Base-by-base conservation (phyloP, 2,329 filamentous ascomycete species). In the Beauveria caledonica region DNA sequence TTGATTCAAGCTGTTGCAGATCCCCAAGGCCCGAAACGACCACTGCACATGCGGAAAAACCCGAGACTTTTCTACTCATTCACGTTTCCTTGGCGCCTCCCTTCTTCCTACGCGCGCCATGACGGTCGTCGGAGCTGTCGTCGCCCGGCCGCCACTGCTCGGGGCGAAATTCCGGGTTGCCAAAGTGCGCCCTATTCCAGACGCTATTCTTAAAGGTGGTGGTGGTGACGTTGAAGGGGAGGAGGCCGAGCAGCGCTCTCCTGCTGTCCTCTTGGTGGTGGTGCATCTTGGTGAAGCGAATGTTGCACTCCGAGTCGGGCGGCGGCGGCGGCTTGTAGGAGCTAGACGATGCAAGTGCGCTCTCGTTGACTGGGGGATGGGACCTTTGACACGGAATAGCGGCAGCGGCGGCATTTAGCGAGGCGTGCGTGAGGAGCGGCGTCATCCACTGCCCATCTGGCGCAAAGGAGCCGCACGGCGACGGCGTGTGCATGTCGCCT, bases 111-210 rank as follows among this genome's bases (percentile, higher is more conserved):
- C 54, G 59, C 7, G 51, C 65, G 33, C n/a, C 19, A 5, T 66
- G 50, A 61, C 71, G 67, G 1, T 64, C 66, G 25, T 73, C 72
- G 7, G 62, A 53, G n/a, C 67, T 65, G 25, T 77, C 73, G 39
- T 77, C 75, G 3, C 76, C 74, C 1, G 76, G 76, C 40, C 67
- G 71, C 73, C 74, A 78, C 62, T 77, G 74, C 61, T 78, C 76
- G 0, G 76, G 76, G 40, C 77, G 76, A 53, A 78, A 78, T 48
- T 78, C 77, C 2, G 83, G 82, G 64, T 88, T 88, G 62, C 84
- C 84, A 65, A 84, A 88, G 68, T 88, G 86, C 1, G 85, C 85
- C 51, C 80, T 80, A 66, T 87, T 88, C 72, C 83, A 86, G 59
- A 87, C 82, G 57, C 81, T 85, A 64, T 87, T 86, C 67, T 85